These are phyloP conservation scores for Mycena kentingensis DNA, from an alignment of 768 basidiomycete species.

Conservation along the genomic window DNA sequence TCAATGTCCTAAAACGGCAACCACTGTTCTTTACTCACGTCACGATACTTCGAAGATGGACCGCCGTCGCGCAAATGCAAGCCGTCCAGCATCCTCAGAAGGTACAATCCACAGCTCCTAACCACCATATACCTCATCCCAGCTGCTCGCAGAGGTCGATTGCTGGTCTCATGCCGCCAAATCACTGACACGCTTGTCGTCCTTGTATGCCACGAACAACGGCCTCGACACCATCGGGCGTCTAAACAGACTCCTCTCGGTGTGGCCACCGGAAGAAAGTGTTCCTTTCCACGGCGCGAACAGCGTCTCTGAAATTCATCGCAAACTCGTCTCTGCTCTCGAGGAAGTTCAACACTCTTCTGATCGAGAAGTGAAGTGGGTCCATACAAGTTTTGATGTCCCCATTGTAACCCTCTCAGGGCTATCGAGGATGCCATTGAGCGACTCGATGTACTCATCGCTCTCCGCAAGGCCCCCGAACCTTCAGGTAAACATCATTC, in stretches of 20 bases:
- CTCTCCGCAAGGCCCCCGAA: slow-evolving; percentile 72
- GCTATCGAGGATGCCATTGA: slow-evolving; percentile 75
- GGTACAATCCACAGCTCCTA: slow-evolving; percentile 44
- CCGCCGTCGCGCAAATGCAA: slow-evolving; percentile 59
- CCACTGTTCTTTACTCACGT: neutral
- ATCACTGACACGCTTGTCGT: slow-evolving; percentile 57
- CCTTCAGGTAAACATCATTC: slow-evolving; percentile 49
- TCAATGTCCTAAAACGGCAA: too few species aligned
- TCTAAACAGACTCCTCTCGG: slow-evolving; percentile 70
- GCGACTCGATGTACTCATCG: slow-evolving; percentile 67
- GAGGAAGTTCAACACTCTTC: slow-evolving; percentile 61
- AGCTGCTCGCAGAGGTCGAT: slow-evolving; percentile 59
- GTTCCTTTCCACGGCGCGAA: slow-evolving; percentile 70
- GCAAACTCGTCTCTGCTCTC: slow-evolving; percentile 62
- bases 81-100: slow-evolving; percentile 75
- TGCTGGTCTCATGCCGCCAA: slow-evolving; percentile 72
- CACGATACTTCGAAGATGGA: slow-evolving; percentile 48
- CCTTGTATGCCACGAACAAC: slow-evolving; percentile 50
- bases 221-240: slow-evolving; percentile 65
- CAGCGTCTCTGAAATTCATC: slow-evolving; percentile 60
- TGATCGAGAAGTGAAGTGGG: slow-evolving; percentile 65
- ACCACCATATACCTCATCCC: slow-evolving; percentile 20
- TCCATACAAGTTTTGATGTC: slow-evolving; percentile 6
- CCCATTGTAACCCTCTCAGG: slow-evolving; percentile 39
- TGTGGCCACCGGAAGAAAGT: slow-evolving; percentile 73